Percentiles rank a stretch among this genome's conserved stretches.
Evolutionary conservation across 805 yeast species (phyloP).

Genomic region (Debaryomyces tyrocola): DNA sequence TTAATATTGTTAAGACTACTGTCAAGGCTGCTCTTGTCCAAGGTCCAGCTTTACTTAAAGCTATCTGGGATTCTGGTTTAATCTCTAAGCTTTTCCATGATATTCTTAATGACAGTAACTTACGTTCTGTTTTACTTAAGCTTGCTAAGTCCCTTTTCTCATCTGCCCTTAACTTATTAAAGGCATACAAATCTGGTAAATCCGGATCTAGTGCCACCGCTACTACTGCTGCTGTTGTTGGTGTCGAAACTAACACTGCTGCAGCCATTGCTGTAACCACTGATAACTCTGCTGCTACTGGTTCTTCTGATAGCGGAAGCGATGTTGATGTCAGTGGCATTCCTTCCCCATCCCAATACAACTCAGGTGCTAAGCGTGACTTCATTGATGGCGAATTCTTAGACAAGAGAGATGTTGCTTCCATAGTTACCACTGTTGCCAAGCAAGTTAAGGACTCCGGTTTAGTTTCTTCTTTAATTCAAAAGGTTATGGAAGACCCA

Average conservation of each 20-base stretch:
- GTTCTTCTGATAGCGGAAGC: constrained; percentile 7
- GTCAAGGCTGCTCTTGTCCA: constrained; percentile 33
- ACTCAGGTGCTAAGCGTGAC: constrained; percentile 6
- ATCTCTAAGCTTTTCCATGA: constrained; percentile 30
- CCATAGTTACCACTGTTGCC: constrained; percentile 27
- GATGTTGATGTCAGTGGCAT: constrained; percentile 6
- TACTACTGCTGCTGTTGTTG: constrained; percentile 14
- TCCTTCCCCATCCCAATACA: not conserved
- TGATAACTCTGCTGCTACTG: constrained; percentile 13
- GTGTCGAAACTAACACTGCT: constrained; percentile 14
- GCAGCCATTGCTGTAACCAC: constrained; percentile 6
- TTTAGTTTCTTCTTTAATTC: constrained; percentile 26
- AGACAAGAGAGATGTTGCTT: constrained; percentile 36
- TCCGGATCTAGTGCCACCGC: constrained; percentile 10
- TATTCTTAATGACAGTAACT: constrained; percentile 31
- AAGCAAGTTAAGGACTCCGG: constrained; percentile 35
- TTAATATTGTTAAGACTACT: constrained; percentile 28
- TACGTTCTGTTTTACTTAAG: constrained; percentile 31
- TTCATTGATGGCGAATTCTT: constrained; percentile 25
- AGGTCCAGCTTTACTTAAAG: constrained; percentile 41
- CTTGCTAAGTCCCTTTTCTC: constrained; percentile 34
- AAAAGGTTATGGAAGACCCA: constrained; percentile 40
- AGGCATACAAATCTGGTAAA: constrained; percentile 3
- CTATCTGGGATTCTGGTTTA: constrained; percentile 43
- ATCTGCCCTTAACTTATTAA: constrained; percentile 30